These are phyloP conservation scores for Rhytidiadelphus loreus DNA, from an alignment of 225 moss, liverwort and hornwort species.

Conservation along the genomic window DNA sequence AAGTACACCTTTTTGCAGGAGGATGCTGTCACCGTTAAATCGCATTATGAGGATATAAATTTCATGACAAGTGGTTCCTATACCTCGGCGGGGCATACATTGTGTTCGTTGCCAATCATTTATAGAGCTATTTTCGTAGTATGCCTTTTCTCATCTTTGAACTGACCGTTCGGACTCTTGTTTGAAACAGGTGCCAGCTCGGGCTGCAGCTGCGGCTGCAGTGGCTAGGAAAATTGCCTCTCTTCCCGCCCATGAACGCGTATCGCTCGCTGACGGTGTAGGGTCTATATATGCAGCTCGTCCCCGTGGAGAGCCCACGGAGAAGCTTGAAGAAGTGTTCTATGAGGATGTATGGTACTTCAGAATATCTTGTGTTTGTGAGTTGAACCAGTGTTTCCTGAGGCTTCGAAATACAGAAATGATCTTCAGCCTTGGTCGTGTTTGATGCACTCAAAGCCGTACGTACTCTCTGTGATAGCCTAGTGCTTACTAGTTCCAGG, in stretches of 20 bases:
- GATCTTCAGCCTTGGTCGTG: background rate
- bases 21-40: background rate
- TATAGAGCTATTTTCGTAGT: background rate
- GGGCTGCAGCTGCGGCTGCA: constrained; percentile 81
- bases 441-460: background rate
- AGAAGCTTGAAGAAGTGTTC: constrained; percentile 59
- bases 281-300: constrained; percentile 32
- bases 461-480: background rate
- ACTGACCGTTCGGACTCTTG: background rate
- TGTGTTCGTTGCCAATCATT: background rate
- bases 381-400: background rate
- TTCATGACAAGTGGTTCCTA: background rate
- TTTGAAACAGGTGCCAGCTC: constrained; percentile 69
- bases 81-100: background rate
- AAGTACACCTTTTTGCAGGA: background rate
- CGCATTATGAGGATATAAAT: background rate
- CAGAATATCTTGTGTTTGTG: background rate
- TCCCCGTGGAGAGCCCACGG: constrained; percentile 45
- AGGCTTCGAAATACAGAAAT: background rate
- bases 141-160: background rate
- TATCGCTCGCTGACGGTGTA: constrained; percentile 31
- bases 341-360: constrained; percentile 54
- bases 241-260: constrained; percentile 77
- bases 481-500: background rate
- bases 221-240: constrained; percentile 77